Conservation (phyloP, 2,329 filamentous ascomycete genomes). For the Claviceps sp. region DNA sequence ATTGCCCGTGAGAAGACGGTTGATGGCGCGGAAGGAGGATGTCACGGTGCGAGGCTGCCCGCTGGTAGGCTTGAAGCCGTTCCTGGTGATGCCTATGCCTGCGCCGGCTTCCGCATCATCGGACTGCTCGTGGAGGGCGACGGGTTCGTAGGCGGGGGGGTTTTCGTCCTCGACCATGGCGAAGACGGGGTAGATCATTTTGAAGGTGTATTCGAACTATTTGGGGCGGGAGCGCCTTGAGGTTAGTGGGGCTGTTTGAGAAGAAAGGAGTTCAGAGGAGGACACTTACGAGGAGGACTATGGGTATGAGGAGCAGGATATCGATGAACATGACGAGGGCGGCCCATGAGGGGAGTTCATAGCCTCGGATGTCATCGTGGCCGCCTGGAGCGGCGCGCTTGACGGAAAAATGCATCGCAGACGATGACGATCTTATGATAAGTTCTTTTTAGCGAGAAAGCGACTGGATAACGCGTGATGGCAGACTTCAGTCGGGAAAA, state of each 20-base stretch:
- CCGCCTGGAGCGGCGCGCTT: slow-evolving; percentile 21
- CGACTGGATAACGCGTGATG: not conserved
- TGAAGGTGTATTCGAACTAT: slow-evolving; percentile 37
- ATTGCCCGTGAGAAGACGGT: slow-evolving; percentile 43
- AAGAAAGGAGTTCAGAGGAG: not conserved
- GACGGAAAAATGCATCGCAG: slow-evolving; percentile 8
- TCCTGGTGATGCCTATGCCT: slow-evolving; percentile 11
- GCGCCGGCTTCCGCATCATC: slow-evolving; percentile 19
- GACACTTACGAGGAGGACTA: slow-evolving; percentile 26
- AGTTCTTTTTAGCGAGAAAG: not conserved
- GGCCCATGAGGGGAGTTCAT: slow-evolving; percentile 27
- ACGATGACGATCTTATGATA: too few species aligned
- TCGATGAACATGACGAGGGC: slow-evolving; percentile 25
- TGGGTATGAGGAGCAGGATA: slow-evolving; percentile 30
- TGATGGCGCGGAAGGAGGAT: slow-evolving; percentile 35
- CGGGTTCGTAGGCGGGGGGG: slow-evolving; percentile 39
- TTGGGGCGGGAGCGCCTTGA: too few species aligned
- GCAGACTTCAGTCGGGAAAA: not conserved
- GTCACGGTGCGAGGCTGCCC: slow-evolving; percentile 29
- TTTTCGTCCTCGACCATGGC: slow-evolving; percentile 46
- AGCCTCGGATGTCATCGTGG: slow-evolving; percentile 11
- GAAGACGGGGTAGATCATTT: slow-evolving; percentile 36
- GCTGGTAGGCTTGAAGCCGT: slow-evolving; percentile 21
- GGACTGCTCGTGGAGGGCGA: slow-evolving; percentile 28
- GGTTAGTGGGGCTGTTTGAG: not conserved